Evolutionary conservation across 805 yeast genomes (phyloP).

Genomic region (Candida andamanensis): DNA sequence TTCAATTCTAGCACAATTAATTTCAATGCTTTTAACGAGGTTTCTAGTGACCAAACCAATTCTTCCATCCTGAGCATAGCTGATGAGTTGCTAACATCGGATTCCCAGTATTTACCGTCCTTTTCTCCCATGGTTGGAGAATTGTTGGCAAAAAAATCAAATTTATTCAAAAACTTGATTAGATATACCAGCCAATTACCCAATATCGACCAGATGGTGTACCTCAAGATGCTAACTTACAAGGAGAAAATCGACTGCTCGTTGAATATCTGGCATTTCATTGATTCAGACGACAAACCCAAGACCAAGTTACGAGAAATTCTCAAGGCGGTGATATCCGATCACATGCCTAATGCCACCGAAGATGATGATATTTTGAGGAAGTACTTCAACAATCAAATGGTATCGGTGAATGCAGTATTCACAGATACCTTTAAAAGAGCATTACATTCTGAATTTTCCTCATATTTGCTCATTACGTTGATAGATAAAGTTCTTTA

Average conservation of each 20-base stretch:
- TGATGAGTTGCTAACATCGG: constrained; percentile 52
- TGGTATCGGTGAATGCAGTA: constrained; percentile 20
- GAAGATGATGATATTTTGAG: constrained; percentile 14
- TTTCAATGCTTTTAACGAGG: constrained; percentile 33
- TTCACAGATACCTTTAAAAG: constrained; percentile 23
- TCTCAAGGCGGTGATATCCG: constrained; percentile 1
- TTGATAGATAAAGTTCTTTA: constrained; percentile 21
- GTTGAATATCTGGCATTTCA: constrained; percentile 20
- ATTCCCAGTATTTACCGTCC: constrained; percentile 53
- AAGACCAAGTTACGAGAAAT: constrained; percentile 1
- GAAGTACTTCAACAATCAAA: constrained; percentile 21
- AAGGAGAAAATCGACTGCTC: constrained; percentile 44
- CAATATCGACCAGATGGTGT: constrained; percentile 7
- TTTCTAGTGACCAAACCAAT: constrained; percentile 12
- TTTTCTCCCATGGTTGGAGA: constrained; percentile 45
- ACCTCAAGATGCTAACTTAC: no score
- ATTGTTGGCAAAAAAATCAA: constrained; percentile 47
- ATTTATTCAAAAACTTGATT: constrained; percentile 41
- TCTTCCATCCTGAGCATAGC: constrained; percentile 45
- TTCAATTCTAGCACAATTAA: constrained; percentile 43
- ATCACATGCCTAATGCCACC: no score
- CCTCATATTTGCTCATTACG: constrained; percentile 14
- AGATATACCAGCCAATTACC: constrained; percentile 43
- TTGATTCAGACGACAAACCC: constrained; percentile 3
- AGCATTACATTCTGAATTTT: constrained; percentile 13